These are phyloP conservation scores for Breviolum minutum DNA, from an alignment of 73 alveolate species.

Conservation along the genomic window DNA sequence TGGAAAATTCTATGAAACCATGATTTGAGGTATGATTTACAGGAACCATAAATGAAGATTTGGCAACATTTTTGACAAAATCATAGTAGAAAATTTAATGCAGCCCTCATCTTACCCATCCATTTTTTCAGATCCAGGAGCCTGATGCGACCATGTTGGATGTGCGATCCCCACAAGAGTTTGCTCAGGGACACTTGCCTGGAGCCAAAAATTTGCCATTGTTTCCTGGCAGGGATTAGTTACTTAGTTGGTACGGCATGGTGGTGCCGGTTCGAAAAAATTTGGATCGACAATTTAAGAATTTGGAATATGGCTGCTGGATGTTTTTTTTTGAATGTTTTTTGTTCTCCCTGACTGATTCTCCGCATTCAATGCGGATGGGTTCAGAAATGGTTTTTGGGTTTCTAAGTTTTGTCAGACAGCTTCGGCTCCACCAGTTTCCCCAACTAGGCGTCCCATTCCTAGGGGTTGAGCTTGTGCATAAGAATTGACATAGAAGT, in stretches of 20 bases:
- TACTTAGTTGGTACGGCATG: background rate
- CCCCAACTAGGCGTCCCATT: too few species aligned
- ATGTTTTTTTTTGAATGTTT: too few species aligned
- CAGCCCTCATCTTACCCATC: background rate
- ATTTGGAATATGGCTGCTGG: background rate
- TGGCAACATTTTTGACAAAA: too few species aligned
- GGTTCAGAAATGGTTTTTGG: background rate
- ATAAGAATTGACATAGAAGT: too few species aligned
- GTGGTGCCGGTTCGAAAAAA: background rate
- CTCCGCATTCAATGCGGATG: background rate
- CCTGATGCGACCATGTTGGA: background rate
- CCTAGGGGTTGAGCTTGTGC: too few species aligned
- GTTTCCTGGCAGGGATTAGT: background rate
- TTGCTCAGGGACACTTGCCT: conserved; percentile 65
- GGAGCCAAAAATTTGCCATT: conserved; percentile 50
- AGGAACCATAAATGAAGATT: too few species aligned
- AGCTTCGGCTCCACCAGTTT: too few species aligned
- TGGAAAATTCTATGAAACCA: too few species aligned
- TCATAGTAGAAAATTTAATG: background rate
- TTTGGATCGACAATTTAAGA: background rate
- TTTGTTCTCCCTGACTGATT: too few species aligned
- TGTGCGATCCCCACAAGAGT: conserved; percentile 65
- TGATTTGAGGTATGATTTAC: too few species aligned
- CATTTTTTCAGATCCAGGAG: background rate
- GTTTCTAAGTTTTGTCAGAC: too few species aligned